Evolutionary conservation across 495 filamentous ascomycete genomes (phyloP).

Genomic region (Podospora didyma): DNA sequence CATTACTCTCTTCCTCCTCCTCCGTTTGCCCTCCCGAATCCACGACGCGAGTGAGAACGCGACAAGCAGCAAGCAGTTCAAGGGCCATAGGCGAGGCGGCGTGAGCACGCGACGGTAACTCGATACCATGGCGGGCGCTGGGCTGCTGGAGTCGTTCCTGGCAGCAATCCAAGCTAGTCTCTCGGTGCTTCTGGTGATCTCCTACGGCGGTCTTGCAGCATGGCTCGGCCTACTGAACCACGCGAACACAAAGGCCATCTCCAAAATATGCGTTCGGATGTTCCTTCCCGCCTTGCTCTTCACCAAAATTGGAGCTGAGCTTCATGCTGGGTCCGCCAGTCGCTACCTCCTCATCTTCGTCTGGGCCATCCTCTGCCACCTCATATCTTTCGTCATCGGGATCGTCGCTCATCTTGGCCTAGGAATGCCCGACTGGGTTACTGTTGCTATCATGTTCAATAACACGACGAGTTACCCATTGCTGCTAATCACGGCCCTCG

Average conservation of each 20-base stretch:
- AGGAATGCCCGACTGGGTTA: conserved; percentile 61
- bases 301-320: conserved; percentile 61
- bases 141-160: conserved; percentile 52
- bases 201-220: conserved; percentile 57
- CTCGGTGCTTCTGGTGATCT: conserved; percentile 66
- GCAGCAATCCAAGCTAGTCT: conserved; percentile 68
- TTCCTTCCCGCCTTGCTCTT: conserved; percentile 71
- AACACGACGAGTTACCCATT: conserved; percentile 72
- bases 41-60: too few species aligned
- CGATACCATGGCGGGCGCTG: not conserved
- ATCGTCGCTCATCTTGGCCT: conserved; percentile 32
- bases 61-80: too few species aligned
- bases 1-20: too few species aligned
- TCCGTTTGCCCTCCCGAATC: too few species aligned
- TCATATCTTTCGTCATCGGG: conserved; percentile 40
- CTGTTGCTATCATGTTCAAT: conserved; percentile 68
- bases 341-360: conserved; percentile 52
- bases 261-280: conserved; percentile 61
- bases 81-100: too few species aligned
- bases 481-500: conserved; percentile 60
- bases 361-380: conserved; percentile 39
- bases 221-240: conserved; percentile 55
- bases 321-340: conserved; percentile 51
- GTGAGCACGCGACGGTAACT: too few species aligned
- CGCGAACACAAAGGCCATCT: conserved; percentile 56